Percentiles rank a stretch among this genome's conserved stretches.
phyloP scores from a whole-genome alignment of 2,329 filamentous ascomycete genomes.

The Trichophyton benhamiae region DNA sequence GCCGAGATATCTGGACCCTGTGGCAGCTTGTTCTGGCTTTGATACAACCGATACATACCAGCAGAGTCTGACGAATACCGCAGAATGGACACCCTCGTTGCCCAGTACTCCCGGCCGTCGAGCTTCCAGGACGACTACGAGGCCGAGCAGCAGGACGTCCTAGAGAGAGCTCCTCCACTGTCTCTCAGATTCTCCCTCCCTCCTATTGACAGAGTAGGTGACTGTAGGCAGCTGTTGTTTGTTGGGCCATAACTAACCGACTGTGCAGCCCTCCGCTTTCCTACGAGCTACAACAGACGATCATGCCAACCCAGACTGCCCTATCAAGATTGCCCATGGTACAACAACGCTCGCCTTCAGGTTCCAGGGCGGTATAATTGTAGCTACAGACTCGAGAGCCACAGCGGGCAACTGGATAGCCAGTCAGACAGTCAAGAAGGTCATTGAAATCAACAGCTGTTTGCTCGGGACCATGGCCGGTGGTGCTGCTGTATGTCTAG shows the following conservation, averaged over 20 bases:
- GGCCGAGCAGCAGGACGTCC: conserved; percentile 62
- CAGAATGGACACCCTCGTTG: conserved; percentile 80
- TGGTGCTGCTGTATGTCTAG: conserved; percentile 63
- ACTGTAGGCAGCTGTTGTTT: neutral
- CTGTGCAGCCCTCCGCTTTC: conserved; percentile 68
- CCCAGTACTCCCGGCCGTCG: conserved; percentile 73
- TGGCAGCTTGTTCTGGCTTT: neutral
- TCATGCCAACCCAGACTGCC: conserved; percentile 88
- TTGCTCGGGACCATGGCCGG: conserved; percentile 96
- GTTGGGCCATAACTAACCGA: neutral
- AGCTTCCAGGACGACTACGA: conserved; percentile 62
- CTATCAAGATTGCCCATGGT: conserved; percentile 98
- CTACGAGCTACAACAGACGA: conserved; percentile 96
- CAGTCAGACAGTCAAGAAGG: conserved; percentile 99
- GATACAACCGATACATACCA: neutral
- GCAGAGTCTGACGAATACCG: neutral
- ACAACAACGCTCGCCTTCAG: conserved; percentile 96
- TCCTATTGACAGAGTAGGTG: conserved; percentile 67
- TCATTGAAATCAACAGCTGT: conserved; percentile 94
- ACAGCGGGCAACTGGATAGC: conserved; percentile 99
- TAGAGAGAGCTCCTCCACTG: conserved; percentile 58
- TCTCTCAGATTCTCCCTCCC: conserved; percentile 93
- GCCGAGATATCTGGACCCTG: neutral
- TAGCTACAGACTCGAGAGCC: conserved; percentile 92
- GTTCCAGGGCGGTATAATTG: conserved; percentile 96